Percentiles rank a stretch among this genome's conserved stretches.
Conservation (phyloP, 768 basidiomycete species). For the Podaxis sp. region DNA sequence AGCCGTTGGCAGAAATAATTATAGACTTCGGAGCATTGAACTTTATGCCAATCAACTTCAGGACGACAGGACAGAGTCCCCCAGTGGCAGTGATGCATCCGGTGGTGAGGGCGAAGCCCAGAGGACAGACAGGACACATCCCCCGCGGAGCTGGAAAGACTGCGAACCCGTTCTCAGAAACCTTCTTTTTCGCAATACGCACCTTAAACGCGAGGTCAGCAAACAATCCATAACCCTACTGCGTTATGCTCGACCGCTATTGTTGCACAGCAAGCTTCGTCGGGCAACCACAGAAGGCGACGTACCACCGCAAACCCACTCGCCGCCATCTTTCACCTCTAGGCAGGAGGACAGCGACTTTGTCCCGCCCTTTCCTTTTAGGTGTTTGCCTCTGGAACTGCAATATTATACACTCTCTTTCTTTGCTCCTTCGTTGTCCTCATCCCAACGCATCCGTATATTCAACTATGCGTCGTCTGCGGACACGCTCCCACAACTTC, state of each 20-base stretch:
- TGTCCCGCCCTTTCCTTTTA: conserved; percentile 26
- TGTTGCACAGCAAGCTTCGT: conserved; percentile 30
- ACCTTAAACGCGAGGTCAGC: conserved; percentile 32
- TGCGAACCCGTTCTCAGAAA: conserved; percentile 26
- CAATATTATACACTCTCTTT: conserved; percentile 54
- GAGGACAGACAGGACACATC: conserved; percentile 8
- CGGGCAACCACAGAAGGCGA: background rate
- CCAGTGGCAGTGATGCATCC: conserved; percentile 14
- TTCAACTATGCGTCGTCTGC: conserved; percentile 37
- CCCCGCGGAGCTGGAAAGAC: conserved; percentile 27
- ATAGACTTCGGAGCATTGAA: conserved; percentile 42
- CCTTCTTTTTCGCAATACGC: conserved; percentile 39
- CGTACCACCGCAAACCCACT: background rate
- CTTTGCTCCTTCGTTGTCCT: conserved; percentile 53
- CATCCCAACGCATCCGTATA: conserved; percentile 49
- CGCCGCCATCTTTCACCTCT: background rate
- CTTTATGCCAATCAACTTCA: conserved; percentile 42
- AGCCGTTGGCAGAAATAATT: conserved; percentile 43
- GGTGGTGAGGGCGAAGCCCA: conserved; percentile 24
- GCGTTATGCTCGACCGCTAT: conserved; percentile 42
- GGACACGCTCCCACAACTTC: conserved; percentile 15
- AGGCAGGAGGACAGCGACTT: background rate
- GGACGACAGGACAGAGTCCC: conserved; percentile 15
- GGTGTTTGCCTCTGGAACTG: conserved; percentile 49
- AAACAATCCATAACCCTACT: conserved; percentile 47